Conservation (phyloP, 805 yeast species). For the Myxozyma monticola region DNA sequence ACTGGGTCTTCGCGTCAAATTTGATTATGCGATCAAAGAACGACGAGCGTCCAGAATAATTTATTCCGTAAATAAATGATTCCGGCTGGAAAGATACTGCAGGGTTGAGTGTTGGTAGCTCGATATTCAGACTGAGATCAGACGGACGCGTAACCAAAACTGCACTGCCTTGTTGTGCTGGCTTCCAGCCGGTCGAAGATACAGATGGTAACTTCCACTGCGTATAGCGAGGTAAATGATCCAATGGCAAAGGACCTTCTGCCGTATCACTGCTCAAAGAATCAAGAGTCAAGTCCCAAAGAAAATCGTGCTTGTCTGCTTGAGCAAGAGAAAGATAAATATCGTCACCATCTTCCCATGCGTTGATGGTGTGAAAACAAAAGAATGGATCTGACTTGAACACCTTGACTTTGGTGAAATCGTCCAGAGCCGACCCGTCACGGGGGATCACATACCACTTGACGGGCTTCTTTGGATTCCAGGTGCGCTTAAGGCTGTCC, state of each 20-base stretch:
- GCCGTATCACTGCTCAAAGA: constrained; percentile 13
- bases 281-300: constrained; percentile 6
- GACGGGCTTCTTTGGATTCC: constrained; percentile 4
- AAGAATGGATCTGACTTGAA: constrained; percentile 9
- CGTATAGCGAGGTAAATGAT: background rate
- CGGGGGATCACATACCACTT: constrained; percentile 14
- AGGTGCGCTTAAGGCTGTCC: constrained; percentile 5
- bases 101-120: constrained; percentile 6
- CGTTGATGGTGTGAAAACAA: constrained; percentile 7
- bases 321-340: constrained; percentile 5
- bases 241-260: background rate
- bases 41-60: constrained; percentile 2
- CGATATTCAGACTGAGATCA: constrained; percentile 1
- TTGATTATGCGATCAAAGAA: constrained; percentile 8
- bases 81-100: constrained; percentile 2
- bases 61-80: constrained; percentile 5
- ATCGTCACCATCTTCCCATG: constrained; percentile 16
- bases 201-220: constrained; percentile 13
- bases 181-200: background rate
- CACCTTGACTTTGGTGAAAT: constrained; percentile 9
- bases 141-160: background rate
- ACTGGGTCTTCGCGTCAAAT: background rate
- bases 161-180: background rate
- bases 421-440: constrained; percentile 9
- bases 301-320: background rate